Evolutionary conservation across 257 asterid genomes (phyloP), one percentile per base, ranked within the genome.

Genomic region (Nicotiana noctiflora): DNA sequence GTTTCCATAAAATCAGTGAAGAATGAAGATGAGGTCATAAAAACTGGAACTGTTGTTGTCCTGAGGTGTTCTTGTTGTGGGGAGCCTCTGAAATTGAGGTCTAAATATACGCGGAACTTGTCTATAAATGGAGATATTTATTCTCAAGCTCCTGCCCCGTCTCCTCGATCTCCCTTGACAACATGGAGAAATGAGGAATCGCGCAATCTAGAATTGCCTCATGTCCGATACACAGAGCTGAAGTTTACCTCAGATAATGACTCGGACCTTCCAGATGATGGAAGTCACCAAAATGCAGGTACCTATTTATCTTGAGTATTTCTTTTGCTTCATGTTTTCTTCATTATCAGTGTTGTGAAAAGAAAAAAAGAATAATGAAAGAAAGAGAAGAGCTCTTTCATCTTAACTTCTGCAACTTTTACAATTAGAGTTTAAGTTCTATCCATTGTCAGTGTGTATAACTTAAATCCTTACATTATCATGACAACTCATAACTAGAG

Each of bases 161-260:
- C 97, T 79, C 97, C 96, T 5, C 85, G 97, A 11, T 87, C 88
- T 32, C 85, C 97, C 4, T 74, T 84, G 75, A n/a, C 87, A 83
- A 70, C 80, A 0, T 79, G 79, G 67, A 87, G 82, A 79, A 87
- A 56, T n/a, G 97, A 90, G 75, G 96, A 88, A 32, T 81, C 74
- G 0, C 84, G 88, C 1, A 79, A 19, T 51, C 19, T 79, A 2
- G 95, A 89, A 46, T 81, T 90, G 67, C 91, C 94, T 12, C 95
- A 84, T 1, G n/a, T 83, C 59, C 87, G 87, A 76, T 89, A 84
- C 79, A 68, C 92, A 0, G 93, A 94, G 89, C 88, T 89, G 61
- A 93, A 87, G 89, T 78, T 90, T 56, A 79, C 80, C 59, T 87
- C 92, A 1, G 93, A 90, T 18, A 84, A 75, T 8, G 94, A 88